Evolutionary conservation across 768 basidiomycete species (phyloP).

Genomic region (Trametes coccinea): DNA sequence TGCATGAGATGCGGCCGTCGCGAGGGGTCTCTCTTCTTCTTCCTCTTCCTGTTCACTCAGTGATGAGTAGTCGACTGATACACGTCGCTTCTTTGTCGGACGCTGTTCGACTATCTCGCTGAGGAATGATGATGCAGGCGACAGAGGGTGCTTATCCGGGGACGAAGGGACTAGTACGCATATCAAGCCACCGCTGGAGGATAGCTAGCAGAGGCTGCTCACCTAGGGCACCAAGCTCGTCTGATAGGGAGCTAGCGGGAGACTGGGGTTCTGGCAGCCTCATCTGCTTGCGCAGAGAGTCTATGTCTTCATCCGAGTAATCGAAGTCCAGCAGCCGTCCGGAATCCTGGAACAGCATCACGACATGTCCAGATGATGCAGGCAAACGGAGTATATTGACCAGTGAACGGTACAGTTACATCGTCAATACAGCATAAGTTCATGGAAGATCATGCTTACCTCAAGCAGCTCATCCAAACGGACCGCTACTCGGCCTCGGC

Average conservation of each 20-base stretch:
- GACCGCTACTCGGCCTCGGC: conserved; percentile 73
- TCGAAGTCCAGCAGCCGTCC: conserved; percentile 78
- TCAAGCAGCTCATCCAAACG: conserved; percentile 81
- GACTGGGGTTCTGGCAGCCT: conserved; percentile 49
- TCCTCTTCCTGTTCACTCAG: conserved; percentile 29
- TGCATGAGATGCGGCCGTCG: conserved; percentile 10
- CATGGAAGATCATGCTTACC: conserved; percentile 43
- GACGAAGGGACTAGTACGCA: conserved; percentile 26
- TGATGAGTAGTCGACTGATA: conserved; percentile 32
- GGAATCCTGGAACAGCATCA: conserved; percentile 53
- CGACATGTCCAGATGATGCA: not conserved
- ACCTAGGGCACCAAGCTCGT: conserved; percentile 55
- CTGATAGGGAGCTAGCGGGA: conserved; percentile 48
- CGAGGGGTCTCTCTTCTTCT: conserved; percentile 28
- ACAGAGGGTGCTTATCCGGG: conserved; percentile 31
- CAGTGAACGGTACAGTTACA: not conserved
- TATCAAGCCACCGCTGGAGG: not conserved
- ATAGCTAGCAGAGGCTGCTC: conserved; percentile 17
- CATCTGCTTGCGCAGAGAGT: conserved; percentile 73
- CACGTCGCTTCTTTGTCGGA: conserved; percentile 30
- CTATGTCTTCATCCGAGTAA: conserved; percentile 70
- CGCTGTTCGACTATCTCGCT: conserved; percentile 29
- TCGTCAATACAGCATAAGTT: not conserved
- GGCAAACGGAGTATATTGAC: not conserved
- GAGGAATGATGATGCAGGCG: conserved; percentile 35